These are phyloP conservation scores for Lepidium sativum DNA, from an alignment of 345 rosid genomes.

Conservation along the genomic window DNA sequence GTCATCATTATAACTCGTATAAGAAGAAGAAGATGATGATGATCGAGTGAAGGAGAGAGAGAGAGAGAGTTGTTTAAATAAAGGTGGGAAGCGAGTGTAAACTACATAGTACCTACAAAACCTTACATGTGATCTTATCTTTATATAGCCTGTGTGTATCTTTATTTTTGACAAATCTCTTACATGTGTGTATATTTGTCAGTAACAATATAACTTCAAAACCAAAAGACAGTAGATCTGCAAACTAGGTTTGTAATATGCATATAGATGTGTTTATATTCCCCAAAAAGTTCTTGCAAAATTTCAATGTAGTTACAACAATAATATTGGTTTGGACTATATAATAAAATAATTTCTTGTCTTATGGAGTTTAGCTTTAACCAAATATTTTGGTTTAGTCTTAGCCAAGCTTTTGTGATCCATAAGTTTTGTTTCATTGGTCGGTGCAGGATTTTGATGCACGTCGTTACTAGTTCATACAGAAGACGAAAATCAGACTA, in stretches of 20 bases:
- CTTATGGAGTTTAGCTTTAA: background rate
- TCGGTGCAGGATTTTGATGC: background rate
- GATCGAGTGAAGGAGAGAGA: slow-evolving; percentile 7
- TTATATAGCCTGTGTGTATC: slow-evolving; percentile 19
- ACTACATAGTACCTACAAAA: slow-evolving; percentile 23
- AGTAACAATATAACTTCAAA: slow-evolving; percentile 16
- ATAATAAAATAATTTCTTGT: background rate
- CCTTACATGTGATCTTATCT: slow-evolving; percentile 30
- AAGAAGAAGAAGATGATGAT: slow-evolving; percentile 10
- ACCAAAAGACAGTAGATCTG: slow-evolving; percentile 12
- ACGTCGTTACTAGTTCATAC: background rate
- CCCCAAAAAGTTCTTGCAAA: background rate
- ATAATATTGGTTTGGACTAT: background rate
- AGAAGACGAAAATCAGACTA: background rate
- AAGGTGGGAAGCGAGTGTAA: slow-evolving; percentile 20
- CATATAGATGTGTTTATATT: background rate
- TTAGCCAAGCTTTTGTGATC: background rate
- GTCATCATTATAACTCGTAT: slow-evolving; percentile 4
- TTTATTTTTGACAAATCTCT: slow-evolving; percentile 1
- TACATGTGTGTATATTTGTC: slow-evolving; percentile 16
- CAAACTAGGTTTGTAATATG: slow-evolving; percentile 12
- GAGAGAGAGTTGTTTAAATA: slow-evolving; percentile 23
- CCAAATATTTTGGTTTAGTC: background rate
- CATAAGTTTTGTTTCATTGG: background rate
- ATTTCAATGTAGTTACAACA: background rate